Conservation (phyloP, 1,284 basidiomycete species). For the Cryptococcus depauperatus region DNA sequence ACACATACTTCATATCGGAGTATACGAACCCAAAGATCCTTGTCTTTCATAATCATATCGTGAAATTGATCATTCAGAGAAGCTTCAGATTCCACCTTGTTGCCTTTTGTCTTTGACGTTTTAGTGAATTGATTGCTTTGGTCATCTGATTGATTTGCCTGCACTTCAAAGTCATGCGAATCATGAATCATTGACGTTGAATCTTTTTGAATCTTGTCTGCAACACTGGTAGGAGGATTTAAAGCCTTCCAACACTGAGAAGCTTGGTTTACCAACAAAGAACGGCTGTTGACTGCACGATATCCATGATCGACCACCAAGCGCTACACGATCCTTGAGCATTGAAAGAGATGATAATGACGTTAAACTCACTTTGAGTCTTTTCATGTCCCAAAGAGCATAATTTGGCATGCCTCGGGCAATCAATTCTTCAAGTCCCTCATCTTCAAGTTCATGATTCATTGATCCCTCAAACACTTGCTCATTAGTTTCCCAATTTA, state of each 20-base stretch:
- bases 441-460: too few species aligned
- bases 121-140: too few species aligned
- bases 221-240: conserved; percentile 19
- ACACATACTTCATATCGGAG: conserved; percentile 39
- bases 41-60: conserved; percentile 27
- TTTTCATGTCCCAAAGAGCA: conserved; percentile 22
- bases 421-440: conserved; percentile 13
- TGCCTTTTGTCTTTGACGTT: background rate
- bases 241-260: conserved; percentile 37
- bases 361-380: conserved; percentile 30
- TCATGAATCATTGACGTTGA: too few species aligned
- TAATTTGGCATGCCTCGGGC: conserved; percentile 38
- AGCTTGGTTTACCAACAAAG: conserved; percentile 29
- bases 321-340: background rate
- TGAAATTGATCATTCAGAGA: conserved; percentile 23
- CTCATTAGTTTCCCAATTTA: too few species aligned
- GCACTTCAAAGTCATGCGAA: too few species aligned
- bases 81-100: conserved; percentile 2
- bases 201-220: too few species aligned
- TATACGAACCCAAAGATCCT: conserved; percentile 29
- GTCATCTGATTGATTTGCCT: too few species aligned
- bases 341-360: background rate
- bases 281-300: conserved; percentile 20
- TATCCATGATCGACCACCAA: conserved; percentile 31
- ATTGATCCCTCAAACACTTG: too few species aligned